phyloP scores from a whole-genome alignment of 1,284 basidiomycete genomes.

The Mycena citricolor region DNA sequence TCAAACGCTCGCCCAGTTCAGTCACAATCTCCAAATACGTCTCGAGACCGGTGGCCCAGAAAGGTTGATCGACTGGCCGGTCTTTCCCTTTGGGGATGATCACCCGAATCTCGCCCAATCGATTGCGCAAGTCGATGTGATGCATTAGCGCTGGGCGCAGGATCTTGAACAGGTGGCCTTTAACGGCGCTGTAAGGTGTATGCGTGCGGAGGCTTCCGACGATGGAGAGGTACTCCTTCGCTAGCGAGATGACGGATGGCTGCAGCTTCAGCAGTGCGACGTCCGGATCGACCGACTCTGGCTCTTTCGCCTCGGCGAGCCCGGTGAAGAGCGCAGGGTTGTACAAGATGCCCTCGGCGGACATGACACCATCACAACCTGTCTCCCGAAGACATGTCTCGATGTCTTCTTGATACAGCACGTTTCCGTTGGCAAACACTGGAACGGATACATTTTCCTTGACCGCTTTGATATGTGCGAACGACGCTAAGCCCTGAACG shows the following conservation, averaged over 20 bases:
- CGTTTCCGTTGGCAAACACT: slow-evolving; percentile 97
- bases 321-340: slow-evolving; percentile 82
- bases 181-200: slow-evolving; percentile 77
- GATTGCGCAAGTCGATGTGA: slow-evolving; percentile 74
- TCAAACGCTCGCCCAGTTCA: slow-evolving; percentile 68
- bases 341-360: slow-evolving; percentile 93
- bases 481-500: slow-evolving; percentile 80
- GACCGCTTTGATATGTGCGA: slow-evolving; percentile 81
- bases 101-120: slow-evolving; percentile 52
- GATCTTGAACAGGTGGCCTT: slow-evolving; percentile 92
- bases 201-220: slow-evolving; percentile 72
- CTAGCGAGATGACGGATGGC: slow-evolving; percentile 64
- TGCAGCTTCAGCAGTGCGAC: slow-evolving; percentile 42
- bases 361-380: slow-evolving; percentile 91
- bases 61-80: slow-evolving; percentile 28
- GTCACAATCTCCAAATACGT: slow-evolving; percentile 62
- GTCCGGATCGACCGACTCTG: slow-evolving; percentile 29
- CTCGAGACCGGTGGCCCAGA: slow-evolving; percentile 34
- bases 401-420: slow-evolving; percentile 84
- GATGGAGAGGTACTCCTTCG: slow-evolving; percentile 86
- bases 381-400: slow-evolving; percentile 77
- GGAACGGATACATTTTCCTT: slow-evolving; percentile 88
- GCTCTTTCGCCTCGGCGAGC: slow-evolving; percentile 24
- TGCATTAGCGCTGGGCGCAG: slow-evolving; percentile 75
- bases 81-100: slow-evolving; percentile 32